Evolutionary conservation across 2,329 filamentous ascomycete genomes (phyloP).

Genomic region (Neonectria magnoliae): DNA sequence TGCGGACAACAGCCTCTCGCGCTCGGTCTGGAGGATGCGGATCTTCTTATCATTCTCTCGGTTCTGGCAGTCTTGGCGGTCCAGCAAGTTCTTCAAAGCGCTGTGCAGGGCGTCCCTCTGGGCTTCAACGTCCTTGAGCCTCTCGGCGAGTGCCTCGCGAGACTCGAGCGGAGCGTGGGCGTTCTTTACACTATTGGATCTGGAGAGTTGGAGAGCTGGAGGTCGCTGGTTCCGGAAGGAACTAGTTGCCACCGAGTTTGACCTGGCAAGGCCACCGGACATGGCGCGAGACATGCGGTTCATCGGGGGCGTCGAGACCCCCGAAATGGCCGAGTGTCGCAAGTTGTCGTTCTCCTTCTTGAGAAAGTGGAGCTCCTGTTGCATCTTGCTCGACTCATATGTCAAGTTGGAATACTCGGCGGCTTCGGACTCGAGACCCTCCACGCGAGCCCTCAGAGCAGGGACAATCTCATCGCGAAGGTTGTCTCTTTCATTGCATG

Average conservation of each 20-base stretch:
- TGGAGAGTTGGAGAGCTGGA: slow-evolving; percentile 58
- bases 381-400: slow-evolving; percentile 85
- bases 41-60: slow-evolving; percentile 86
- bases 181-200: slow-evolving; percentile 69
- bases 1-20: slow-evolving; percentile 74
- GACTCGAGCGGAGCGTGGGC: slow-evolving; percentile 58
- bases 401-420: slow-evolving; percentile 76
- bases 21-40: slow-evolving; percentile 78
- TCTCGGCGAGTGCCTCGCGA: slow-evolving; percentile 77
- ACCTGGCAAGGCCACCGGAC: slow-evolving; percentile 66
- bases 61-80: slow-evolving; percentile 86
- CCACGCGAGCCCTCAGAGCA: slow-evolving; percentile 77
- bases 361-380: slow-evolving; percentile 82
- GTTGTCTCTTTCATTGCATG: slow-evolving; percentile 90
- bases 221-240: slow-evolving; percentile 54
- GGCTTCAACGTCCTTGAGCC: slow-evolving; percentile 90
- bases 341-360: slow-evolving; percentile 73
- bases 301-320: slow-evolving; percentile 35
- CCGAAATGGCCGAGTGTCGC: slow-evolving; percentile 51
- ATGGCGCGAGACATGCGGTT: slow-evolving; percentile 44
- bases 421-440: slow-evolving; percentile 80
- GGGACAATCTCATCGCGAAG: slow-evolving; percentile 89
- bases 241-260: slow-evolving; percentile 72
- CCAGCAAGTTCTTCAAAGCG: slow-evolving; percentile 84
- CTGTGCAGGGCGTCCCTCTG: slow-evolving; percentile 93